These are phyloP conservation scores for Schizopora paradoxa DNA, from an alignment of 1,284 basidiomycete species.

Conservation along the genomic window DNA sequence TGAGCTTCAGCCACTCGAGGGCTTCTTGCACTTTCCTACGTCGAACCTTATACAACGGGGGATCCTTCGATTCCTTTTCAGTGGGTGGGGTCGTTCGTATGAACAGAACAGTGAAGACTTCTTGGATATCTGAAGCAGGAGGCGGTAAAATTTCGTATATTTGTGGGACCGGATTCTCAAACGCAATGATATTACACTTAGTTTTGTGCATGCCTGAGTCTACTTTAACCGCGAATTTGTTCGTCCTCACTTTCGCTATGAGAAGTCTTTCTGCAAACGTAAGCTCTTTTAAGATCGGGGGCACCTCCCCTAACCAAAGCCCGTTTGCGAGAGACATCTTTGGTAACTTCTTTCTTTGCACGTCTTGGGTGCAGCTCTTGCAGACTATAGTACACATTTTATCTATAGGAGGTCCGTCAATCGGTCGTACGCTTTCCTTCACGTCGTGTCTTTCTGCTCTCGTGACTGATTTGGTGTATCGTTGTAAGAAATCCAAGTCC, in stretches of 20 bases:
- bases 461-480: too few species aligned
- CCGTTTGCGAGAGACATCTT: neutral
- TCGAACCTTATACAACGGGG: conserved; percentile 33
- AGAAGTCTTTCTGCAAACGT: conserved; percentile 7
- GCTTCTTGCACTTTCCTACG: conserved; percentile 27
- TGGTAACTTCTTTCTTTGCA: conserved; percentile 15
- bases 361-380: too few species aligned
- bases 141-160: conserved; percentile 32
- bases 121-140: conserved; percentile 30
- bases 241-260: neutral
- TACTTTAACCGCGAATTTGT: conserved; percentile 1
- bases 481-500: too few species aligned
- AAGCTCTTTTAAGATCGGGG: neutral
- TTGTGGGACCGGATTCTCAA: conserved; percentile 30
- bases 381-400: too few species aligned
- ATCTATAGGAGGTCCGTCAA: too few species aligned
- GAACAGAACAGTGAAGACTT: conserved; percentile 34
- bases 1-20: conserved; percentile 34
- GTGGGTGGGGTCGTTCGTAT: conserved; percentile 30
- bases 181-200: conserved; percentile 32
- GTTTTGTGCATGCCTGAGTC: conserved; percentile 25
- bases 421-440: too few species aligned
- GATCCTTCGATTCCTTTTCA: conserved; percentile 28
- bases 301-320: conserved; percentile 2
- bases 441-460: too few species aligned